Conservation (phyloP, 495 filamentous ascomycete species). For the Talaromyces thailandensis region DNA sequence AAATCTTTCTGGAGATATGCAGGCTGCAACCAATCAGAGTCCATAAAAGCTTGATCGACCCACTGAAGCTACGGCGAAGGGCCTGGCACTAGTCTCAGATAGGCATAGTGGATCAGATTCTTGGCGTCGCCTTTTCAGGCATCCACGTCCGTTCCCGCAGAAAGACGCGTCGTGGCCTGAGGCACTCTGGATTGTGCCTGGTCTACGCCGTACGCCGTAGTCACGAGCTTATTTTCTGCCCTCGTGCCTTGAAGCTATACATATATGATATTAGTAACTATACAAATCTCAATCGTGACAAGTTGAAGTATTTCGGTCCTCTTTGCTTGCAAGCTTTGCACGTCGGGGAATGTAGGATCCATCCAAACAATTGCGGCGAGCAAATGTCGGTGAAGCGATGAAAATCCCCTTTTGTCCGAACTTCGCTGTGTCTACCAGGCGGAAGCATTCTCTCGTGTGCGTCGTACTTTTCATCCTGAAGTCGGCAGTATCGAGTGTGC, state of each 20-base stretch:
- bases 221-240: not conserved
- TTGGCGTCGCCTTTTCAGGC: not conserved
- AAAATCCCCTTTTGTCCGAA: not conserved
- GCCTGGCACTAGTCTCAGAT: not conserved
- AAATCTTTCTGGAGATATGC: not conserved
- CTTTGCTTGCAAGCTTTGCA: not conserved
- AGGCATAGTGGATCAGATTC: not conserved
- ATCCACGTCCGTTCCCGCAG: not conserved
- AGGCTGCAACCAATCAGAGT: not conserved
- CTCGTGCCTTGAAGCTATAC: not conserved
- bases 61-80: not conserved
- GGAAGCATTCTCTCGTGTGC: not conserved
- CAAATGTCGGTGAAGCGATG: not conserved
- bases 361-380: not conserved
- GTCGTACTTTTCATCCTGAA: slow-evolving; percentile 1
- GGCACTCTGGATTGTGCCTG: not conserved
- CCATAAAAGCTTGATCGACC: not conserved
- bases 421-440: not conserved
- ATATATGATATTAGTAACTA: too few species aligned
- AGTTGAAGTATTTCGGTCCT: not conserved
- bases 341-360: not conserved
- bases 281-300: not conserved
- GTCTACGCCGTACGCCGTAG: not conserved
- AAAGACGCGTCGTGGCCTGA: not conserved
- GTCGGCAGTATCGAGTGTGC: not conserved